Conservation (phyloP, 257 asterid species). For the Solanum chiquidenum region DNA sequence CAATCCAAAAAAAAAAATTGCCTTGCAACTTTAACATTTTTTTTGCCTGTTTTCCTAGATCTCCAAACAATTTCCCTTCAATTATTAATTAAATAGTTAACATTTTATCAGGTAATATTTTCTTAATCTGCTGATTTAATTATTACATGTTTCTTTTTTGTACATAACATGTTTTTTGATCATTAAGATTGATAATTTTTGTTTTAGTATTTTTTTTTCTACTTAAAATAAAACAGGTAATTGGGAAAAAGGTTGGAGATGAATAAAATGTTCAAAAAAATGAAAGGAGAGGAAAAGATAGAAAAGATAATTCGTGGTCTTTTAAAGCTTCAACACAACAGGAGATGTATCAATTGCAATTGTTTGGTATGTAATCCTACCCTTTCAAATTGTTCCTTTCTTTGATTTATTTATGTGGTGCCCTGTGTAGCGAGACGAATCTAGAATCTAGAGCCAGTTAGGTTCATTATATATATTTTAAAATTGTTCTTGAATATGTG, state of each 20-base stretch:
- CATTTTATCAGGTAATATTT: background rate
- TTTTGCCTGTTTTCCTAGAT: background rate
- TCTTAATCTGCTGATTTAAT: background rate
- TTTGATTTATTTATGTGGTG: background rate
- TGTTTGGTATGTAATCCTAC: constrained; percentile 34
- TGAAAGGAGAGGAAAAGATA: constrained; percentile 53
- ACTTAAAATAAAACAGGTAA: background rate
- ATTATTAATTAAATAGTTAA: background rate
- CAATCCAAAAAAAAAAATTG: background rate
- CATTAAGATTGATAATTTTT: background rate
- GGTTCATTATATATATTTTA: background rate
- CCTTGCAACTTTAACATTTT: background rate
- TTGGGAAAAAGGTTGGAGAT: background rate
- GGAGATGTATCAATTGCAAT: constrained; percentile 85
- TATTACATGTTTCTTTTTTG: background rate
- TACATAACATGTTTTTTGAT: background rate
- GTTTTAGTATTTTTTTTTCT: background rate
- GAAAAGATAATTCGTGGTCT: constrained; percentile 71
- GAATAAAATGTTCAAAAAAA: constrained; percentile 41
- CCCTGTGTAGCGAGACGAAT: background rate
- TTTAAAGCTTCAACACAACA: constrained; percentile 61
- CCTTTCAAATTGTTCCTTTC: background rate
- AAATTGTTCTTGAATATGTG: background rate
- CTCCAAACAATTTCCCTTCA: background rate
- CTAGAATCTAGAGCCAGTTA: background rate